Evolutionary conservation across 768 basidiomycete species (phyloP), one percentile per base, ranked within the genome.

Genomic region (Lepiota venenata): DNA sequence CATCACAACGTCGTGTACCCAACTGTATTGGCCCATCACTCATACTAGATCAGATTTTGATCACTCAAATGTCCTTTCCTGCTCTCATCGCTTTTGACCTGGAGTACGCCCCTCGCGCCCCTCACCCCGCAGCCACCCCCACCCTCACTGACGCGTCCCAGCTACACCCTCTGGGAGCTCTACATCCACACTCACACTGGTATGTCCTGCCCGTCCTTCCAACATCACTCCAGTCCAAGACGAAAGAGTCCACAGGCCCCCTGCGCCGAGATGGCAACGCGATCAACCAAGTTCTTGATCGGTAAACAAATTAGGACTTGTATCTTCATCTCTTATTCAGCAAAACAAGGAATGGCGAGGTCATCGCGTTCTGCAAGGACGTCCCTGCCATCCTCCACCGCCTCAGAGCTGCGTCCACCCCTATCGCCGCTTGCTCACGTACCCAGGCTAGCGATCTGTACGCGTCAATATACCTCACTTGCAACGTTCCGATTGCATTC

Each of bases 121-220:
- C 37, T 35, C 16, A 29, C 14, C 15, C 14, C 43, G 50, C n/a
- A n/a, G n/a, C n/a, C n/a, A n/a, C n/a, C n/a, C 58, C 22, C 56
- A n/a, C 48, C 11, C 22, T 36, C 51, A 43, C 6, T 21, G 1
- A 8, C 38, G n/a, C 7, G 1, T 14, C 45, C 10, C 57, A 91
- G 91, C 64, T 93, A 88, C 66, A 93, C 92, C 0, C 73, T 93
- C 5, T 93, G 91, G 91, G 81, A 86, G 54, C 74, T 93, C 14
- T 93, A 91, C 91, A 86, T 93, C 49, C 91, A 94, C 66, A 84
- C 84, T 14, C 87, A 92, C 65, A 76, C 76, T 41, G 80, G 83
- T 78, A 56, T n/a, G 64, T 53, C 10, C 16, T 2, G 44, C 9
- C n/a, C 36, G 25, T 5, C 25, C 25, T 5, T 25, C 25, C 25